Evolutionary conservation across 1,284 basidiomycete genomes (phyloP), one percentile per base, ranked within the genome.

Genomic region (Heliocybe sulcata): DNA sequence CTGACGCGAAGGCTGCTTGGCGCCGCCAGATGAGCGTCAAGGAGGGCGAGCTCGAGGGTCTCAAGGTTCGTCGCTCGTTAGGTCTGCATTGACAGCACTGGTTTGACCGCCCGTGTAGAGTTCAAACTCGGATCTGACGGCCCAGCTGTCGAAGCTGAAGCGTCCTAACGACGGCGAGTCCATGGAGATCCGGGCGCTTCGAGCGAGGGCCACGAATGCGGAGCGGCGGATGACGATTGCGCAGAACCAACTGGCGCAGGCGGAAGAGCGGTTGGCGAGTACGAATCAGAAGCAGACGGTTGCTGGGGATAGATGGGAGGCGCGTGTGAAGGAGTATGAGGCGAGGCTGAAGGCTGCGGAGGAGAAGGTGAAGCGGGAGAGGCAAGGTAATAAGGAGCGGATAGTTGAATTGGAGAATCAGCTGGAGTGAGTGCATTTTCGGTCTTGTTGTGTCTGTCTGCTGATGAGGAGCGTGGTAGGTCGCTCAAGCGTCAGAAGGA

Each of bases 321-420:
- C 85, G 0, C 78, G 94, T 14, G 90, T 97, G 51, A 89, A 87
- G 68, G 94, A 98, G 72, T 94, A 94, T 63, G 94, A 99, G 71
- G 67, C 81, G 22, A 75, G 93, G 16, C 69, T 94, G 61, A 87
- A 86, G 67, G 83, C 85, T 0, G 92, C 93, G 0, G 94, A 96
- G 64, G 96, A 99, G 77, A 89, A 88, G 68, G 85, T 95, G 61
- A 99, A 98, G 79, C 79, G 94, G 47, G 96, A 98, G 74, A 79
- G 92, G 59, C 94, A 98, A 65, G 96, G 96, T 2, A 86, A 90
- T 35, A 98, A 98, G 74, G 96, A 99, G 72, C 73, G 87, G 33
- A 72, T 83, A 11, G 63, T 72, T 9, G 88, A 91, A 67, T 69
- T 90, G 54, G 87, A 91, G 70, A 82, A 67, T 57, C 81, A 80